Evolutionary conservation across 208 protist species (phyloP), one percentile per base, ranked within the genome.

Genomic region (Angomonas deanei): DNA sequence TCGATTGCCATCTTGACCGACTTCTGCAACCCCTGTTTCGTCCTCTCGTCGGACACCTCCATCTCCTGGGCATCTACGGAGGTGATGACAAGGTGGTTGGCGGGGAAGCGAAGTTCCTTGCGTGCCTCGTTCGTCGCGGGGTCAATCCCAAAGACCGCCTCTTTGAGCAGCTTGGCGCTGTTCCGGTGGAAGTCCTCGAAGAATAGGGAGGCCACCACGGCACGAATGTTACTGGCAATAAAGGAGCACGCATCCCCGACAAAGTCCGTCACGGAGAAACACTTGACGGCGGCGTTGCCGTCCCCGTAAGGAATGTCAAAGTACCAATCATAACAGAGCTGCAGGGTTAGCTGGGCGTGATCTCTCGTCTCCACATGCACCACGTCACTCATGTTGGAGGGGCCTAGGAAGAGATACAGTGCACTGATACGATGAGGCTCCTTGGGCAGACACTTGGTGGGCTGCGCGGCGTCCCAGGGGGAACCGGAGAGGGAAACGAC

Each of bases 1-100:
- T 98, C 93, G 67, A 99, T 98, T 21, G 96, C 97, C 50, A 97
- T 90, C 77, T 98, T 96, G 26, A 98, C 97, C 2, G 94, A 97
- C 79, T 98, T 96, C 55, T 97, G 91, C 11, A 99, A 74, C 8
- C 93, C 88, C 58, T 97, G 87, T 34, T 92, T 87, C 30, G 96
- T 98, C 42, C 94, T 80, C 54, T 91, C 85, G 78, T 98, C 96
- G 11, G 98, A 82, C 68, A 97, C 91, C 74, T 97, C 88, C 63
- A 98, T 92, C 53, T 83, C 82, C 81, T 98, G 95, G 58, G 94
- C 97, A 70, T 98, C 97, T 19, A 98, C 91, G 49, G 88, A 96
- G 23, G 92, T 97, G 66, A 98, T 88, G 56, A 97, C 87, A 17
- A 98, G 82, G 70, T 89, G 83, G 80, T 98, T 98, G 24, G 77